These are phyloP conservation scores for Phytophthora cajani DNA, from an alignment of 352 stramenopile species.

Conservation along the genomic window DNA sequence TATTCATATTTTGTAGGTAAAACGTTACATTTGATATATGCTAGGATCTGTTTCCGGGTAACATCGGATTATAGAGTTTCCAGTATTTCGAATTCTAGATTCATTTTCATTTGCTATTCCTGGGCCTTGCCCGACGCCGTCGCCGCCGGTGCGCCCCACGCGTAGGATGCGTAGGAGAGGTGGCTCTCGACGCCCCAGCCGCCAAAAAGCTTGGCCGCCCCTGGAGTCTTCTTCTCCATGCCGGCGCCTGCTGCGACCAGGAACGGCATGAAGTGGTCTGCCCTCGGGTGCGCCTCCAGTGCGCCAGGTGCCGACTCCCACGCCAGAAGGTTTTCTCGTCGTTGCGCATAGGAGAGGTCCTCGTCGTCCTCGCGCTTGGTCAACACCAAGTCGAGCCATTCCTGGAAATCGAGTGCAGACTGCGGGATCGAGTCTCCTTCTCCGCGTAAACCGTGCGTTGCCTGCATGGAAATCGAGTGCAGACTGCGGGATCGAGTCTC, in stretches of 20 bases:
- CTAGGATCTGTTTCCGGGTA: no score
- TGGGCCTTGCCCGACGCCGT: no score
- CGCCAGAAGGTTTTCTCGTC: constrained; percentile 42
- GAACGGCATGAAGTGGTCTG: constrained; percentile 70
- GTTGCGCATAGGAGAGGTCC: constrained; percentile 37
- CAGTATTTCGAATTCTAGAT: no score
- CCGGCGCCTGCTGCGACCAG: constrained; percentile 57
- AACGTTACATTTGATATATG: no score
- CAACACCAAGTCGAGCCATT: constrained; percentile 49
- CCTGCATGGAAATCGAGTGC: constrained; percentile 53
- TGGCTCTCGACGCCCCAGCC: constrained; percentile 42
- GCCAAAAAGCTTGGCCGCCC: constrained; percentile 44
- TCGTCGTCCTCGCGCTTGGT: constrained; percentile 20
- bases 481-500: constrained; percentile 22
- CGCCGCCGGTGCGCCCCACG: constrained; percentile 29
- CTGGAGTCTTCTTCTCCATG: constrained; percentile 44
- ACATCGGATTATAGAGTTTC: no score
- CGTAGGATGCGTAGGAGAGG: constrained; percentile 53
- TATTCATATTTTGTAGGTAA: no score
- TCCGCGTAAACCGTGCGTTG: constrained; percentile 39
- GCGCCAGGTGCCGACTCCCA: constrained; percentile 54
- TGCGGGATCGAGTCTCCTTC: constrained; percentile 19
- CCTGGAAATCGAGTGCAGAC: constrained; percentile 47
- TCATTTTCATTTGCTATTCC: no score
- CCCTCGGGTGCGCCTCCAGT: constrained; percentile 41